A percentile compares a stretch with the other conserved stretches of the same genome.
These are phyloP conservation scores for Blastomyces emzantsi DNA, from an alignment of 2,329 filamentous ascomycete genomes.

Conservation along the genomic window DNA sequence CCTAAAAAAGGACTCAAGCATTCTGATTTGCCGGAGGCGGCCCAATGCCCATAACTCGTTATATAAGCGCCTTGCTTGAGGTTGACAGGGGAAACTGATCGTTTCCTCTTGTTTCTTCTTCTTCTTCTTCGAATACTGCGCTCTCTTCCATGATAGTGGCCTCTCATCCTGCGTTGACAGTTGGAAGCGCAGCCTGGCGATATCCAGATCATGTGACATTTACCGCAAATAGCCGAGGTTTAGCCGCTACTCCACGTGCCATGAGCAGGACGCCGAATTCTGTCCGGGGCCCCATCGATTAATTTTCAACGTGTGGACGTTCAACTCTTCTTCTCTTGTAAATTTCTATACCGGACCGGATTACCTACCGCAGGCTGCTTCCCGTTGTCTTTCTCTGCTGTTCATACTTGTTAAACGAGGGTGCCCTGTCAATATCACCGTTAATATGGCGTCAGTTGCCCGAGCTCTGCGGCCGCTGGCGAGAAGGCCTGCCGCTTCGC, in stretches of 20 bases:
- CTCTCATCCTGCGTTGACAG: no score
- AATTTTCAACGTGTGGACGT: neutral
- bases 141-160: neutral
- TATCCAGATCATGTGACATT: neutral
- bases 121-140: neutral
- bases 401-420: neutral
- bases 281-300: no score
- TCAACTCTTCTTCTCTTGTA: neutral
- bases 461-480: slow-evolving; percentile 40
- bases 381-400: neutral
- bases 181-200: neutral
- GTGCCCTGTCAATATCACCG: slow-evolving; percentile 8
- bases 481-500: slow-evolving; percentile 29
- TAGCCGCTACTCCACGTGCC: neutral
- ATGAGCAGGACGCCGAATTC: neutral
- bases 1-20: no score
- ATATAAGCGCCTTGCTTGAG: neutral
- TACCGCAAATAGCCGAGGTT: slow-evolving; percentile 8
- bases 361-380: neutral
- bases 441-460: slow-evolving; percentile 41
- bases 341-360: neutral
- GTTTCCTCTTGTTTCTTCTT: neutral
- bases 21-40: no score
- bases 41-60: neutral
- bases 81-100: neutral